Evolutionary conservation across 2,329 filamentous ascomycete species (phyloP).

Genomic region (Ophiocordyceps unilateralis): DNA sequence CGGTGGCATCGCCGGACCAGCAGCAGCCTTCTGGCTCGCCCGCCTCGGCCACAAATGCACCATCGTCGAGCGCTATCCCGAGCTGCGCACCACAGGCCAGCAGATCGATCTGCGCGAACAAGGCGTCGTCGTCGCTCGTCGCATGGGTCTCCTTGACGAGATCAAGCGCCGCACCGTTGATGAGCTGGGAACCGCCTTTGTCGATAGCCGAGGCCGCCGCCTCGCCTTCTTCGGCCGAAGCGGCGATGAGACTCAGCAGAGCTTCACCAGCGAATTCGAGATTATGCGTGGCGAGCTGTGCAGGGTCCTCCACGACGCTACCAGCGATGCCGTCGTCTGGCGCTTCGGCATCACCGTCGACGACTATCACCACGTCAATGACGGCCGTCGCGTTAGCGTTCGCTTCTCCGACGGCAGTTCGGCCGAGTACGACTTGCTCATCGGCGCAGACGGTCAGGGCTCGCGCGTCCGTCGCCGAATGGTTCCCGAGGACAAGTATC

Average conservation of each 20-base stretch:
- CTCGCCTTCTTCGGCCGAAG: conserved; percentile 23
- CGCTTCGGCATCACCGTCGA: conserved; percentile 13
- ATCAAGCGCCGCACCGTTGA: conserved; percentile 21
- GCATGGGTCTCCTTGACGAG: conserved; percentile 20
- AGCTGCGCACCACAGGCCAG: conserved; percentile 21
- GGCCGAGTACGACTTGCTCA: conserved; percentile 29
- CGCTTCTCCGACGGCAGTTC: conserved; percentile 25
- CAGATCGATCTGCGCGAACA: conserved; percentile 28
- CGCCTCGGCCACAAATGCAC: conserved; percentile 20
- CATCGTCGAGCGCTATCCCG: conserved; percentile 22
- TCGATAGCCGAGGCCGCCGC: conserved; percentile 20
- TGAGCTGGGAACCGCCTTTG: conserved; percentile 29
- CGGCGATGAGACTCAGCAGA: conserved; percentile 23
- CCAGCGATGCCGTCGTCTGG: conserved; percentile 10
- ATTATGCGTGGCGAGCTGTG: conserved; percentile 41
- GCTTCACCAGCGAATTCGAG: conserved; percentile 37
- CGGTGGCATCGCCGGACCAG: conserved; percentile 26
- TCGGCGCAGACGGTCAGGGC: conserved; percentile 34
- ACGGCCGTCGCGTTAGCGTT: conserved; percentile 11
- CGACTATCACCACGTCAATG: conserved; percentile 11
- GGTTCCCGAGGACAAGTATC: conserved; percentile 13
- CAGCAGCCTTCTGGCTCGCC: conserved; percentile 23
- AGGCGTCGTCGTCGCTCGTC: conserved; percentile 19
- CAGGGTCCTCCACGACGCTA: conserved; percentile 27
- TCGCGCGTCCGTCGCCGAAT: conserved; percentile 4